These are phyloP conservation scores for Trichoderma simmonsii DNA, from an alignment of 2,329 filamentous ascomycete genomes.

Conservation along the genomic window DNA sequence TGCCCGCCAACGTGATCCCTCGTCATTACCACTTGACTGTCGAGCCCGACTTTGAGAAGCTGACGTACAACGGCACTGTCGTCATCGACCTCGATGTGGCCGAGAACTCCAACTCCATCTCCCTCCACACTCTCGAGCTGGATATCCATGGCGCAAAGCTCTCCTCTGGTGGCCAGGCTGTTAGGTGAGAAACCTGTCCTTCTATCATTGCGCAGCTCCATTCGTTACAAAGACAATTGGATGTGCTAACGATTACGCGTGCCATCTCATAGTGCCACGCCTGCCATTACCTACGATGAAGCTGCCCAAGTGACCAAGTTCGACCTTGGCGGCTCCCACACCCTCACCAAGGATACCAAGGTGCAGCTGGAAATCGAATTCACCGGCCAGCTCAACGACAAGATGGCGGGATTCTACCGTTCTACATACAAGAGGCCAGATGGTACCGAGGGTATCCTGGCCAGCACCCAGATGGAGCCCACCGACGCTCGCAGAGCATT, in stretches of 20 bases:
- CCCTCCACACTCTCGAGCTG: slow-evolving; percentile 83
- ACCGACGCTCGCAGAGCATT: slow-evolving; percentile 91
- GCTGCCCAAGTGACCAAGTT: slow-evolving; percentile 79
- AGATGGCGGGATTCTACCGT: slow-evolving; percentile 97
- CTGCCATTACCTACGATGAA: slow-evolving; percentile 67
- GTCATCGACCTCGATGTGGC: slow-evolving; percentile 82
- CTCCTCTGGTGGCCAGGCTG: slow-evolving; percentile 45
- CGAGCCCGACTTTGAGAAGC: slow-evolving; percentile 85
- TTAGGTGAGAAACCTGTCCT: slow-evolving; percentile 37
- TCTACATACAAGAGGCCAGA: slow-evolving; percentile 85
- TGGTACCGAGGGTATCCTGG: slow-evolving; percentile 76
- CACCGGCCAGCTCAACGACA: slow-evolving; percentile 78
- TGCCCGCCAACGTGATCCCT: slow-evolving; percentile 91
- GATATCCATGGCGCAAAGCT: slow-evolving; percentile 66
- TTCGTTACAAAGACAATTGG: not conserved
- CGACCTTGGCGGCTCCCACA: slow-evolving; percentile 62
- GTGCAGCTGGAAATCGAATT: slow-evolving; percentile 63
- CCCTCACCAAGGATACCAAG: slow-evolving; percentile 69
- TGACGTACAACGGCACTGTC: slow-evolving; percentile 82
- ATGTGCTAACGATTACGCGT: not conserved
- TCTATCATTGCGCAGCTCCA: not conserved
- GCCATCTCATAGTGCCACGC: slow-evolving; percentile 21
- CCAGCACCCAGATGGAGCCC: slow-evolving; percentile 93
- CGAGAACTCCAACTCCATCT: slow-evolving; percentile 79
- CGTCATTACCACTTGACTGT: slow-evolving; percentile 86